Evolutionary conservation across 768 basidiomycete species (phyloP).

Genomic region (Phanerodontia chrysosporium): DNA sequence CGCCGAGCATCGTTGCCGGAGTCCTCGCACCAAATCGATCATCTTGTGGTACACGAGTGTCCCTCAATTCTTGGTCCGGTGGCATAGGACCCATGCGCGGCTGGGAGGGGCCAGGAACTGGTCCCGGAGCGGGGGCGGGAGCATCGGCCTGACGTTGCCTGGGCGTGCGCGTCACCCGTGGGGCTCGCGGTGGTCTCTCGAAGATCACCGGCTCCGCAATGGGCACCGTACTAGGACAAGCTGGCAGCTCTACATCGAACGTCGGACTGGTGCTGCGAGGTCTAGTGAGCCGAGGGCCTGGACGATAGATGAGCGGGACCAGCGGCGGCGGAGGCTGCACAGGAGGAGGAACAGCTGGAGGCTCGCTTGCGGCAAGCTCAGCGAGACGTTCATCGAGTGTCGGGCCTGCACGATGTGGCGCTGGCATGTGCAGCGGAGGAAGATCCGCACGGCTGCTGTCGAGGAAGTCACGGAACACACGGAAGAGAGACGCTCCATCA

Average conservation of each 20-base stretch:
- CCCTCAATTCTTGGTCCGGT: background rate
- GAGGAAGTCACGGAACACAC: slow-evolving; percentile 21
- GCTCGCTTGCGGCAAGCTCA: slow-evolving; percentile 50
- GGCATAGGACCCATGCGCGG: background rate
- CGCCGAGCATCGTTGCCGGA: background rate
- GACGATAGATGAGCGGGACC: slow-evolving; percentile 52
- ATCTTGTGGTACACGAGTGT: background rate
- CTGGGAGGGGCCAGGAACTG: background rate
- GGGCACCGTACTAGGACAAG: slow-evolving; percentile 24
- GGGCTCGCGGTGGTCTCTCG: background rate
- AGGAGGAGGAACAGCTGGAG: slow-evolving; percentile 33
- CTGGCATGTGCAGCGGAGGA: slow-evolving; percentile 40
- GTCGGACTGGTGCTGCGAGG: slow-evolving; percentile 41
- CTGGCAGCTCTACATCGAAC: slow-evolving; percentile 26
- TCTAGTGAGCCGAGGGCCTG: slow-evolving; percentile 33
- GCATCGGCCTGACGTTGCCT: too few relatives aligned
- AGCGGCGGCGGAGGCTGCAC: slow-evolving; percentile 49
- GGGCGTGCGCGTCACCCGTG: background rate
- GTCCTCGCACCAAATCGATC: background rate
- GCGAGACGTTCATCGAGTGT: slow-evolving; percentile 59
- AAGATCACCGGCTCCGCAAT: slow-evolving; percentile 13
- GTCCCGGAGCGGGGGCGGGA: background rate
- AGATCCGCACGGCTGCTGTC: slow-evolving; percentile 25
- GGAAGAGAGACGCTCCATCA: slow-evolving; percentile 21
- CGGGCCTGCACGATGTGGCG: slow-evolving; percentile 38